A percentile compares a stretch with the other conserved stretches of the same genome.
phyloP scores from a whole-genome alignment of 192 early-diverging fungal genomes.

The Rhizophagus sp. region DNA sequence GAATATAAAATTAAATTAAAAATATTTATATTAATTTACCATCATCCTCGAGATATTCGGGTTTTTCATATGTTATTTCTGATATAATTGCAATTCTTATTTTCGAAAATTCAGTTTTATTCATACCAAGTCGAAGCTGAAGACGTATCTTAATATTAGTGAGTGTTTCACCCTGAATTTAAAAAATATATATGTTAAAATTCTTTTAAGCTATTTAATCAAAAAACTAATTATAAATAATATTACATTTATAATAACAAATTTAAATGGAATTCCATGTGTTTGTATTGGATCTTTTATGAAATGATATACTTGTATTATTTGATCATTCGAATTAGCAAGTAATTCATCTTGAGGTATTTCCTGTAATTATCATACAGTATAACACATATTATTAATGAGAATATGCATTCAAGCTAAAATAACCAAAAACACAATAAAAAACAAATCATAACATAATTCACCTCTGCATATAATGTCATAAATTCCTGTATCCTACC shows the following conservation, averaged over 20 bases:
- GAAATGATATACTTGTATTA: constrained; percentile 78
- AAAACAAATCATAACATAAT: neutral
- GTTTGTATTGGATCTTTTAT: constrained; percentile 61
- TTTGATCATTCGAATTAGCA: constrained; percentile 35
- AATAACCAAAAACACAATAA: no score
- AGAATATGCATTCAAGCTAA: no score
- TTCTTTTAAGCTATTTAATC: neutral
- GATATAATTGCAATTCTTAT: constrained; percentile 57
- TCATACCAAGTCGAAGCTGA: constrained; percentile 68
- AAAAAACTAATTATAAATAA: neutral
- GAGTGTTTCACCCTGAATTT: constrained; percentile 62
- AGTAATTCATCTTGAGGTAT: constrained; percentile 51
- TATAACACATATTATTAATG: no score
- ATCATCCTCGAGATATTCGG: constrained; percentile 19
- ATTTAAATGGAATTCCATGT: constrained; percentile 86
- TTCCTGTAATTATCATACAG: constrained; percentile 28
- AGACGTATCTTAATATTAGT: constrained; percentile 73
- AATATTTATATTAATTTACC: constrained; percentile 23
- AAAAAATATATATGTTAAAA: no score
- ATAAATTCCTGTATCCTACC: constrained; percentile 42
- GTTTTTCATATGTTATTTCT: neutral
- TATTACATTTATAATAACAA: constrained; percentile 57
- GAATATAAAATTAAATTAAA: no score
- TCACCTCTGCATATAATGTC: constrained; percentile 62
- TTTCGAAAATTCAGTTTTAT: constrained; percentile 80